Evolutionary conservation across 768 basidiomycete species (phyloP).

Genomic region (Termitomyces titanicus): DNA sequence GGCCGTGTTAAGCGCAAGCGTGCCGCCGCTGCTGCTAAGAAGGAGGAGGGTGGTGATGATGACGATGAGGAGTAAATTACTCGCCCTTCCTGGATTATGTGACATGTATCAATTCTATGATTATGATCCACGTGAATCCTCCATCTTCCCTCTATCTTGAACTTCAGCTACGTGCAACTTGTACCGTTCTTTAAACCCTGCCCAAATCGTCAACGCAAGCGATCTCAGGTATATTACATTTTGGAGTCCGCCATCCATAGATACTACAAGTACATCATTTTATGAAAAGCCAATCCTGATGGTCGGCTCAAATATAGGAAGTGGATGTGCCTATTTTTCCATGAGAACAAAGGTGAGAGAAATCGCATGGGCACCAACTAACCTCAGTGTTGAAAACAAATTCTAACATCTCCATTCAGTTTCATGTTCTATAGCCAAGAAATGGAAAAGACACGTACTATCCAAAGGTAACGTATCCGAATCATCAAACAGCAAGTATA

Average conservation of each 20-base stretch:
- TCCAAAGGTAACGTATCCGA: conserved; percentile 66
- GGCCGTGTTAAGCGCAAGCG: conserved; percentile 99
- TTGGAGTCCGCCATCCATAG: background rate
- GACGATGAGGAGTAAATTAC: conserved; percentile 80
- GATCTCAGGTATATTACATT: background rate
- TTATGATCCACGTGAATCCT: conserved; percentile 18
- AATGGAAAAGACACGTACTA: conserved; percentile 42
- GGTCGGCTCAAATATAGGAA: conserved; percentile 29
- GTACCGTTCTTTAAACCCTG: too few relatives aligned
- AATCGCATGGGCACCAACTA: background rate
- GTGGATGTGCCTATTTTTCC: conserved; percentile 28
- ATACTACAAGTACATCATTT: too few relatives aligned
- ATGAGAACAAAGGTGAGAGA: background rate
- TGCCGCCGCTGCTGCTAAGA: conserved; percentile 87
- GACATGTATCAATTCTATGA: conserved; percentile 17
- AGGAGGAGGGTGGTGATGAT: conserved; percentile 84
- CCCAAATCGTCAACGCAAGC: too few relatives aligned
- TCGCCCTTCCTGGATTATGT: conserved; percentile 8
- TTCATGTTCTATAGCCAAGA: background rate
- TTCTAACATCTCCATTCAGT: conserved; percentile 35
- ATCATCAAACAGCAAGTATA: conserved; percentile 85
- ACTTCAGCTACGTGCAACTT: too few relatives aligned
- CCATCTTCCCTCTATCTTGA: too few relatives aligned
- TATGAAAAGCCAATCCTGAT: conserved; percentile 27
- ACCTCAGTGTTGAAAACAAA: conserved; percentile 95